These are phyloP conservation scores for Puccinia hordei DNA, from an alignment of 1,284 basidiomycete species.

Conservation along the genomic window DNA sequence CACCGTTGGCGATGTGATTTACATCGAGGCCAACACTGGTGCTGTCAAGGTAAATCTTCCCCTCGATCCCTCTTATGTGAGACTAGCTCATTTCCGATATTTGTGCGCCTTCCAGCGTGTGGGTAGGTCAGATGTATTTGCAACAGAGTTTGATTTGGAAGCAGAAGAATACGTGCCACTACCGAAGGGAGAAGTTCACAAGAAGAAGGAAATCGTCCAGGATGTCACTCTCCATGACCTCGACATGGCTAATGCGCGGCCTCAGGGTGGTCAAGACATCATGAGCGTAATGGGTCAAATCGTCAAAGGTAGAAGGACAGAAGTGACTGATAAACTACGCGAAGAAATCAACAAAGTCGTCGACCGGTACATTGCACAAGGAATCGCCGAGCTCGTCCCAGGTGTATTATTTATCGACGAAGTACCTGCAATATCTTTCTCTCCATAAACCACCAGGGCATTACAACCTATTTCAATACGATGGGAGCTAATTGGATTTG, in stretches of 20 bases:
- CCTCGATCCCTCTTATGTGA: background rate
- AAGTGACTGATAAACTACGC: conserved; percentile 94
- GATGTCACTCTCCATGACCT: conserved; percentile 95
- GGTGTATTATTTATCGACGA: conserved; percentile 99
- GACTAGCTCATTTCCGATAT: background rate
- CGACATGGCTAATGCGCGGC: conserved; percentile 93
- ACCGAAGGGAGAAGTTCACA: conserved; percentile 97
- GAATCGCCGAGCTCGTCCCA: conserved; percentile 94
- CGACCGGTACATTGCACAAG: conserved; percentile 94
- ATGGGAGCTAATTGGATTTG: background rate
- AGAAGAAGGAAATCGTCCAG: conserved; percentile 94
- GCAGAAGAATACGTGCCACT: conserved; percentile 97
- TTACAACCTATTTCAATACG: background rate
- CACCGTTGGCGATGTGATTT: conserved; percentile 93
- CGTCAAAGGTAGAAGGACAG: conserved; percentile 88
- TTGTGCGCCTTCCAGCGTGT: conserved; percentile 65
- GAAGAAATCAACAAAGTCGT: conserved; percentile 98
- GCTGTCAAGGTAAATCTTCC: conserved; percentile 76
- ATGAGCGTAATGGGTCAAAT: conserved; percentile 99
- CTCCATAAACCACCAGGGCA: background rate
- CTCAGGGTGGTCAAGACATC: conserved; percentile 91
- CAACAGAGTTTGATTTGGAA: conserved; percentile 97
- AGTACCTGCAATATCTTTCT: conserved; percentile 63
- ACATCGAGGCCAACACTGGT: conserved; percentile 90
- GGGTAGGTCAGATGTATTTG: conserved; percentile 94